Evolutionary conservation across 495 filamentous ascomycete species (phyloP), one percentile per base, ranked within the genome.

Genomic region (Apiosordaria backusii): DNA sequence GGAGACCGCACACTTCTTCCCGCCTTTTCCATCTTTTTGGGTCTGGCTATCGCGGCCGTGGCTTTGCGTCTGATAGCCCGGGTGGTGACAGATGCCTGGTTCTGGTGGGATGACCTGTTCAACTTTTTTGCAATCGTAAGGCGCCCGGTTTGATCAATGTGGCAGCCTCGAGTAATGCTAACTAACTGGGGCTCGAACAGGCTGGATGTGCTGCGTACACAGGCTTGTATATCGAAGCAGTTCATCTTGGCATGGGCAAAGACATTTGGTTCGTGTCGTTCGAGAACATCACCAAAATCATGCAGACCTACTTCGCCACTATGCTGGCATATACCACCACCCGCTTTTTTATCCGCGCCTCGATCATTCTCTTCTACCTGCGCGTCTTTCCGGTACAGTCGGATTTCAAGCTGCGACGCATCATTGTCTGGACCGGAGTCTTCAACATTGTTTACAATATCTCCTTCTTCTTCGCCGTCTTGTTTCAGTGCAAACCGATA

Each of bases 291-390:
- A 82, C 79, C 53, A 55, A 40, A 4, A 50, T 77, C 27, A 15
- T 52, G 13, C 58, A 70, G 68, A 61, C 66, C 23, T 77, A 75
- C 54, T 74, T 67, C 61, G 50, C 26, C 60, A 55, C 69, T 15
- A 76, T 76, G 70, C 50, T 79, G 19, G 61, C 80, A 55, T 83
- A 83, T 71, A 75, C 77, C 19, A 60, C 68, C 16, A 70, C 77
- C 2, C 73, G 79, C 35, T 77, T 74, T 69, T 62, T 79, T 22
- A 73, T 79, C 26, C 82, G 82, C 26, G 69, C 80, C 50, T 82
- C 80, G 13, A 79, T 85, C 67, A 77, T 84, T 18, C 72, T 84
- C 67, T 79, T 84, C 70, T 84, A 82, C 73, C 72, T 85, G 7
- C 81, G 82, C 50, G 77, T 84, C 55, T 84, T 85, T 63, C 79